Conservation (phyloP, 495 filamentous ascomycete genomes). For the Penicillium subrubescens region DNA sequence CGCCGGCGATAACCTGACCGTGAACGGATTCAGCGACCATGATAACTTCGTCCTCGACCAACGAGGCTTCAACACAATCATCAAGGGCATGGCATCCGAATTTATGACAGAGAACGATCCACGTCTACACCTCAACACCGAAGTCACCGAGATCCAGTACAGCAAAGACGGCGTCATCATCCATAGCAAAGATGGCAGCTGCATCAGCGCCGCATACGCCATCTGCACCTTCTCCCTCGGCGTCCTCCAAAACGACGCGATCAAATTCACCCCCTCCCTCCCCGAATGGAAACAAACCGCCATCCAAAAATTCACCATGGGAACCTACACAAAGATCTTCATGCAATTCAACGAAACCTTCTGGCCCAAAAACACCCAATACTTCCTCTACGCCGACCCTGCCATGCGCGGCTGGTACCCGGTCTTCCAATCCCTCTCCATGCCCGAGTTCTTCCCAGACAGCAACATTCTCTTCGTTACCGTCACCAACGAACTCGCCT, state of each 20-base stretch:
- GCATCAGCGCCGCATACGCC: constrained; percentile 61
- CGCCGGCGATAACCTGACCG: constrained; percentile 49
- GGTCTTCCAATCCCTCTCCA: constrained; percentile 66
- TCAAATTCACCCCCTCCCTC: constrained; percentile 61
- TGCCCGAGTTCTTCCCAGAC: constrained; percentile 59
- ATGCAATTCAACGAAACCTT: constrained; percentile 71
- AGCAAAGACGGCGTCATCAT: constrained; percentile 56
- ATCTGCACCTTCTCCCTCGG: constrained; percentile 66
- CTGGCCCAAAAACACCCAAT: constrained; percentile 68
- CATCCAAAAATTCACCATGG: constrained; percentile 69
- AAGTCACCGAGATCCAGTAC: constrained; percentile 50
- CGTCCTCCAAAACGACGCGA: constrained; percentile 64
- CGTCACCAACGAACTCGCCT: constrained; percentile 60
- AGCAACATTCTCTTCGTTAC: constrained; percentile 72
- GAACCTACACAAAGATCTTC: constrained; percentile 80
- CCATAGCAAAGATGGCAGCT: constrained; percentile 55
- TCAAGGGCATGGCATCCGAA: constrained; percentile 60
- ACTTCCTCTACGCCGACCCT: constrained; percentile 71
- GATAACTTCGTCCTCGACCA: constrained; percentile 71
- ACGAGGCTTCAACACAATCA: constrained; percentile 64
- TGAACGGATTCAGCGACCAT: constrained; percentile 51
- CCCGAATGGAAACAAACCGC: constrained; percentile 68
- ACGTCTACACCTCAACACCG: constrained; percentile 59
- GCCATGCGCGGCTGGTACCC: constrained; percentile 67
- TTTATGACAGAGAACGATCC: constrained; percentile 60